Evolutionary conservation across 257 asterid genomes (phyloP).

Genomic region (Thymus mandschuricus): DNA sequence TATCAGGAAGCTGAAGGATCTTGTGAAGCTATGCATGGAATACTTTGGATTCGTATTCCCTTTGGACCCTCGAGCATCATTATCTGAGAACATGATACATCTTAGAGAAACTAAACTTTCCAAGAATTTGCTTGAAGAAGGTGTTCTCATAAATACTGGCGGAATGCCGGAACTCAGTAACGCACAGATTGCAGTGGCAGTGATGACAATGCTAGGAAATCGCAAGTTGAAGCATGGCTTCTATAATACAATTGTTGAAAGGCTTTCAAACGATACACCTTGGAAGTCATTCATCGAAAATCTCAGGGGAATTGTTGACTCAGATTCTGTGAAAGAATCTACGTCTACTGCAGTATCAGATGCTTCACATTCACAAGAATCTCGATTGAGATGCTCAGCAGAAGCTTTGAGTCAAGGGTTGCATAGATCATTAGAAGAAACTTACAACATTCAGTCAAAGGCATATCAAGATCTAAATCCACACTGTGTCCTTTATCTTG

Average conservation of each 20-base stretch:
- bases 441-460: slow-evolving; percentile 39
- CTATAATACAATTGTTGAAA: slow-evolving; percentile 29
- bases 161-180: slow-evolving; percentile 27
- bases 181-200: slow-evolving; percentile 47
- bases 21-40: slow-evolving; percentile 17
- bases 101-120: slow-evolving; percentile 48
- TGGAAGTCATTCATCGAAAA: slow-evolving; percentile 51
- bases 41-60: slow-evolving; percentile 48
- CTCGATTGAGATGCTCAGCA: no score
- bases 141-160: slow-evolving; percentile 22
- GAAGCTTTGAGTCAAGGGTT: slow-evolving; percentile 29
- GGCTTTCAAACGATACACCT: not conserved
- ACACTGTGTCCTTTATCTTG: slow-evolving; percentile 53
- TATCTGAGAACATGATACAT: slow-evolving; percentile 40
- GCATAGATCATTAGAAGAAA: slow-evolving; percentile 38
- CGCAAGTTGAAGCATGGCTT: slow-evolving; percentile 37
- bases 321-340: not conserved
- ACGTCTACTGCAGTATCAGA: no score
- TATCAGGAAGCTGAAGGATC: slow-evolving; percentile 25
- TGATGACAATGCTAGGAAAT: slow-evolving; percentile 49
- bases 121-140: slow-evolving; percentile 42
- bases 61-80: slow-evolving; percentile 36
- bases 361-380: no score
- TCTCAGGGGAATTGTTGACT: slow-evolving; percentile 14
- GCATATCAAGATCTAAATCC: slow-evolving; percentile 48